Evolutionary conservation across 768 basidiomycete genomes (phyloP), one percentile per base, ranked within the genome.

Genomic region (Aureoboletus auriporus): DNA sequence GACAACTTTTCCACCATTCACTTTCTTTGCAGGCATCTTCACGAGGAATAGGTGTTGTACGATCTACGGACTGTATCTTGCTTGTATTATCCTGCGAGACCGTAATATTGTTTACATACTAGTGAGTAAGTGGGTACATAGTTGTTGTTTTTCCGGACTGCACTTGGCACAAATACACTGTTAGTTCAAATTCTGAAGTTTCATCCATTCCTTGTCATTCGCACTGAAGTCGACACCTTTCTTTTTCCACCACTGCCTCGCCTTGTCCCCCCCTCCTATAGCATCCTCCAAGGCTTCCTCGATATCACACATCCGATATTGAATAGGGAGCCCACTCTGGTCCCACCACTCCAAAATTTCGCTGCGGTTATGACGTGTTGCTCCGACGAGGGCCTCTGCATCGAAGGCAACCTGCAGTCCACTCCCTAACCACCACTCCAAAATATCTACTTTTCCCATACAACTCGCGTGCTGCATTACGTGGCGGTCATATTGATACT

Each of bases 321-420:
- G 86, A 49, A 93, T 81, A 4, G 86, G 77, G 42, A 93, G 71
- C 7, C 85, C 85, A 36, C 80, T 85, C 59, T 78, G 79, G 53
- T 88, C 78, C 92, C 92, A 93, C 91, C 91, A 94, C 52, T 89
- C 84, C 20, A 94, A 69, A 28, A 91, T 86, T 55, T 86, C 85
- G 23, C 85, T 83, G 35, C 86, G 77, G 54, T 91, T 89, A 64
- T 90, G 83, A 56, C 83, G 75, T 26, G 91, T 92, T 26, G 91
- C 91, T 23, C 86, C 83, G 5, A 78, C 80, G 46, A 93, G 73
- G 8, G 81, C 84, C 51, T 93, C 90, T 51, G 80, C 83, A 60
- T 93, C 89, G 62, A 86, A 93, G 37, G 83, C 75, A 46, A 92
- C 69, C 57, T 87, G 84, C 34, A 91, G 65, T 9, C 87, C 88